Evolutionary conservation across 2,329 filamentous ascomycete species (phyloP).

Genomic region (Hortaea sp.): DNA sequence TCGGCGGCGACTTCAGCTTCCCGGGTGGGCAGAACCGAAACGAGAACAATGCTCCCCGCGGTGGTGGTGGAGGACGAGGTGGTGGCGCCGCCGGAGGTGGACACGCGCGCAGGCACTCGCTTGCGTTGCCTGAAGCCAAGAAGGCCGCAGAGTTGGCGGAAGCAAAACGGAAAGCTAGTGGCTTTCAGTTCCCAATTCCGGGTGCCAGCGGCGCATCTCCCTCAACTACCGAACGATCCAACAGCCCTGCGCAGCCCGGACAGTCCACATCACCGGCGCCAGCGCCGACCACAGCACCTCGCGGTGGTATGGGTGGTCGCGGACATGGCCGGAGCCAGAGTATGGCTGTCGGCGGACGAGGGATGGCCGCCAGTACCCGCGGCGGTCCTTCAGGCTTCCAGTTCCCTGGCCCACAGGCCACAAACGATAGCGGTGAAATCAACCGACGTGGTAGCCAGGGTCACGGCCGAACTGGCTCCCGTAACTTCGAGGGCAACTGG

Average conservation of each 20-base stretch:
- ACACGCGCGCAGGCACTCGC: conserved; percentile 86
- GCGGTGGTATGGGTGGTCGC: conserved; percentile 30
- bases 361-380: conserved; percentile 46
- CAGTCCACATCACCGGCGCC: conserved; percentile 4
- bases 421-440: conserved; percentile 53
- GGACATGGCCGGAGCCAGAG: conserved; percentile 70
- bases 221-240: conserved; percentile 41
- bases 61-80: conserved; percentile 53
- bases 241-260: conserved; percentile 43
- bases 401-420: conserved; percentile 44
- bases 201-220: conserved; percentile 46
- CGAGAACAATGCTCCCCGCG: conserved; percentile 57
- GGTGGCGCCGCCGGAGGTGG: conserved; percentile 59
- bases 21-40: conserved; percentile 33
- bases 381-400: conserved; percentile 61
- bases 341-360: conserved; percentile 67
- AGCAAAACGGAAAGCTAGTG: conserved; percentile 88
- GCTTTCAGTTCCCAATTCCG: conserved; percentile 86
- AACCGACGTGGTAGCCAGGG: conserved; percentile 66
- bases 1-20: conserved; percentile 62
- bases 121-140: conserved; percentile 90
- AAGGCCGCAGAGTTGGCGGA: conserved; percentile 95
- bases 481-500: conserved; percentile 98
- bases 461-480: conserved; percentile 71
- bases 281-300: conserved; percentile 17